Percentiles rank a stretch among this genome's conserved stretches.
Evolutionary conservation across 208 protist species (phyloP).

Genomic region (Leishmania turanica): DNA sequence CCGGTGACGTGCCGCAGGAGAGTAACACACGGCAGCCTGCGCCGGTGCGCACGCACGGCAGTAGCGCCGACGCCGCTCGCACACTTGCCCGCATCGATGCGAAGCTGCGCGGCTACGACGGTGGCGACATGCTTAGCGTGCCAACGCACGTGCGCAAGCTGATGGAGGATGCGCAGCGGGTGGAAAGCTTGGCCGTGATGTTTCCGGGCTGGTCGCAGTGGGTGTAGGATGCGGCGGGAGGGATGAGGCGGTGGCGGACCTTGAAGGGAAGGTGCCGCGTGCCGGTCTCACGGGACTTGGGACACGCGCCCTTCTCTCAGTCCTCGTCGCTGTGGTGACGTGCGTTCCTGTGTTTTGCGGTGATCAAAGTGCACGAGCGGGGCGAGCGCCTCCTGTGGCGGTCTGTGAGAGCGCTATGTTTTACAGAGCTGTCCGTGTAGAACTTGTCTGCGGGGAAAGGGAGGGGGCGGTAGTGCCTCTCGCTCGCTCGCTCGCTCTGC

Average conservation of each 20-base stretch:
- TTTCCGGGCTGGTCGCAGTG: conserved; percentile 88
- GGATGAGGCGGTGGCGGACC: not conserved
- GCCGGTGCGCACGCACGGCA: conserved; percentile 30
- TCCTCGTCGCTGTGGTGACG: not conserved
- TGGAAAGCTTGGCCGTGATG: conserved; percentile 64
- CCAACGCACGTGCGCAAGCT: conserved; percentile 74
- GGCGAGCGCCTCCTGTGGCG: not conserved
- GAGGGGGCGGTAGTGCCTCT: not conserved
- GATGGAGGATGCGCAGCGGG: conserved; percentile 66
- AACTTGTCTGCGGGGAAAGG: not conserved
- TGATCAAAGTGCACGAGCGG: not conserved
- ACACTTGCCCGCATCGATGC: conserved; percentile 77
- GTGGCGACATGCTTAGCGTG: conserved; percentile 63
- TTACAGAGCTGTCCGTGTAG: not conserved
- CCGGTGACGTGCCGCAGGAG: conserved; percentile 2
- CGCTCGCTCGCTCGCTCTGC: not conserved
- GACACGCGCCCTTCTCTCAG: not conserved
- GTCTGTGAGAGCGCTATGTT: not conserved
- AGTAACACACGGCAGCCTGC: conserved; percentile 21
- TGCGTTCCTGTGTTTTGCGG: not conserved
- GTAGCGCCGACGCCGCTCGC: conserved; percentile 67
- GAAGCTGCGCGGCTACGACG: conserved; percentile 88
- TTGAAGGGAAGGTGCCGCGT: not conserved
- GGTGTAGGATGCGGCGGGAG: conserved; percentile 39
- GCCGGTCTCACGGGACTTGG: not conserved